Evolutionary conservation across 2,329 filamentous ascomycete genomes (phyloP).

Genomic region (Thielaviopsis punctulata): DNA sequence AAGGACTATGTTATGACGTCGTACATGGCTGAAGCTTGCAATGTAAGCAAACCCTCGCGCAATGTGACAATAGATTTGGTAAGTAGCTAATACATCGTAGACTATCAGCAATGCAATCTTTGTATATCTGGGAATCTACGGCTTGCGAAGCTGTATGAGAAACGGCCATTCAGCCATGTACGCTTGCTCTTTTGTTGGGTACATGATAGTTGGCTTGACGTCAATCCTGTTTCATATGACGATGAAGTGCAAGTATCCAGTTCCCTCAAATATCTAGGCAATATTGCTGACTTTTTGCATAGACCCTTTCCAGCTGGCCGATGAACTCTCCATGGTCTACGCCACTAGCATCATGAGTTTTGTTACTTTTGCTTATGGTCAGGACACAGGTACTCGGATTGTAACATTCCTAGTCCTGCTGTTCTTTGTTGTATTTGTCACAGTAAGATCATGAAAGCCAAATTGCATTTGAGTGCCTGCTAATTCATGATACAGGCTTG

Average conservation of each 20-base stretch:
- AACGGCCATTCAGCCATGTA: slow-evolving; percentile 65
- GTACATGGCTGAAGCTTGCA: slow-evolving; percentile 63
- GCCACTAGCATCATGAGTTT: slow-evolving; percentile 38
- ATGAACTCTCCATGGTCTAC: slow-evolving; percentile 44
- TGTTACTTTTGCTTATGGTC: slow-evolving; percentile 58
- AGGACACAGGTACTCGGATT: slow-evolving; percentile 30
- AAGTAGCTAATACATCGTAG: slow-evolving; percentile 19
- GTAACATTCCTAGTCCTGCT: slow-evolving; percentile 40
- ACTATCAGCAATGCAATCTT: slow-evolving; percentile 72
- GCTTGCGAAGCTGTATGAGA: slow-evolving; percentile 53
- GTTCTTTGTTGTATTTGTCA: slow-evolving; percentile 49
- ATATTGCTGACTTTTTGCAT: background rate
- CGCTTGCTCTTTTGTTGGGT: slow-evolving; percentile 40
- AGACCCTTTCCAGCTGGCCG: slow-evolving; percentile 33
- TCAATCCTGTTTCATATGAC: slow-evolving; percentile 40
- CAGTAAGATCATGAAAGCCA: too few species aligned
- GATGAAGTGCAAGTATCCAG: slow-evolving; percentile 30
- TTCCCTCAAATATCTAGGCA: background rate
- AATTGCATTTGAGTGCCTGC: slow-evolving; percentile 20
- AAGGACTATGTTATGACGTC: slow-evolving; percentile 51
- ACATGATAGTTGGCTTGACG: slow-evolving; percentile 35
- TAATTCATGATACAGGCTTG: slow-evolving; percentile 19
- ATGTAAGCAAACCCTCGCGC: slow-evolving; percentile 21
- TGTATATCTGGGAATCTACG: slow-evolving; percentile 58
- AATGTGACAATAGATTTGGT: background rate